Conservation (phyloP, 192 early-diverging fungal genomes). For the Coemansia sp. region DNA sequence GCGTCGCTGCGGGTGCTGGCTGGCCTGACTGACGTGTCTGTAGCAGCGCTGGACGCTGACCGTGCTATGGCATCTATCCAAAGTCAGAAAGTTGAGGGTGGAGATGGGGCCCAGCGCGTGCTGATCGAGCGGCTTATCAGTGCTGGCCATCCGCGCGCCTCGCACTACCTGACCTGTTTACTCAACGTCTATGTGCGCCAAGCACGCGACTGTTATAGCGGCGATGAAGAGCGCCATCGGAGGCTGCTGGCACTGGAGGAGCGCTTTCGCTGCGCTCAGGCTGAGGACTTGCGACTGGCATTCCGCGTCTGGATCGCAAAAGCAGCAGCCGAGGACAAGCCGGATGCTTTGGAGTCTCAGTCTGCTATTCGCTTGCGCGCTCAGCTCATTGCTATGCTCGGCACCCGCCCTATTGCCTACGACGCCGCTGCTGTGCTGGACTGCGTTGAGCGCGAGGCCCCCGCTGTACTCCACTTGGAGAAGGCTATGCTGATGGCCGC, state of each 20-base stretch:
- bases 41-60: constrained; percentile 40
- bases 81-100: background rate
- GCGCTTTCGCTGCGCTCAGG: constrained; percentile 35
- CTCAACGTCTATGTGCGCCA: constrained; percentile 47
- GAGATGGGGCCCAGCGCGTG: constrained; percentile 24
- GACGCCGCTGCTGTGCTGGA: constrained; percentile 20
- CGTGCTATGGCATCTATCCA: constrained; percentile 20
- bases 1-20: constrained; percentile 29
- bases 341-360: background rate
- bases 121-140: constrained; percentile 50
- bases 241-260: constrained; percentile 11
- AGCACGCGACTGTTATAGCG: constrained; percentile 22
- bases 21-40: constrained; percentile 16
- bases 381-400: constrained; percentile 28
- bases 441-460: constrained; percentile 25
- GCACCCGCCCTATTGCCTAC: constrained; percentile 12
- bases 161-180: constrained; percentile 49
- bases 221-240: background rate
- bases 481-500: constrained; percentile 36
- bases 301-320: constrained; percentile 24
- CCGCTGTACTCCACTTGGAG: constrained; percentile 19
- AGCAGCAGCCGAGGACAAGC: background rate
- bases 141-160: constrained; percentile 29
- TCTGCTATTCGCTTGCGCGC: constrained; percentile 19
- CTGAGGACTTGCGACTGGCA: constrained; percentile 28